Evolutionary conservation across 331 rosid species (phyloP), one percentile per base, ranked within the genome.

Genomic region (Malus hybrid): DNA sequence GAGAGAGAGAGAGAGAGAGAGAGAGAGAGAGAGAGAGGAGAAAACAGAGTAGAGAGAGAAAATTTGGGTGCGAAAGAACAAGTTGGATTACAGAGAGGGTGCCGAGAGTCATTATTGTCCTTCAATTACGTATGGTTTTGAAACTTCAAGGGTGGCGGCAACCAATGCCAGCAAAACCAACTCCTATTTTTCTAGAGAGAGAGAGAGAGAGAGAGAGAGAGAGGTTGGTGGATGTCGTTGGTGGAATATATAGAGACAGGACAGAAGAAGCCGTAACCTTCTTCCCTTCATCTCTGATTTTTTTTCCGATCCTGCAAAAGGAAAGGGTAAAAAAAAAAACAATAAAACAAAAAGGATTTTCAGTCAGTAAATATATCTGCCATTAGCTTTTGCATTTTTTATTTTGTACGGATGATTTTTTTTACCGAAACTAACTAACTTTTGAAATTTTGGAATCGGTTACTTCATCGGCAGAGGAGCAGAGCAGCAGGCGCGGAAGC

Each of bases 181-280:
- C 10, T 7, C 42, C 42, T 15, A 14, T 48, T 24, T 24, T 1
- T 24, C 24, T 24, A 24, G 57, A 1, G 20, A 52, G 20, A 52
- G 57, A 48, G 20, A 5, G 18, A 24, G 18, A 6, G 65, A 22
- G 32, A 5, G 18, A 60, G 65, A 24, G 0, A 5, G 16, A 2
- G 65, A 5, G 18, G 18, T 60, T 60, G 33, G 80, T 69, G 70
- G 71, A 55, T 54, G n/a, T 57, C 36, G 63, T 71, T 33, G 76
- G 76, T 70, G 71, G 72, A 5, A 16, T 72, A 72, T 44, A 79
- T 44, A 44, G 20, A 52, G 0, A 52, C 20, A 24, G 24, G 24
- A 24, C 24, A 24, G 24, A 24, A 24, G 24, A 24, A 24, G 24
- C 24, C 24, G 24, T 24, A 24, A 24, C 24, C 24, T 24, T 24